Evolutionary conservation across 345 rosid species (phyloP).

Genomic region (Gynandropsis gynandra): DNA sequence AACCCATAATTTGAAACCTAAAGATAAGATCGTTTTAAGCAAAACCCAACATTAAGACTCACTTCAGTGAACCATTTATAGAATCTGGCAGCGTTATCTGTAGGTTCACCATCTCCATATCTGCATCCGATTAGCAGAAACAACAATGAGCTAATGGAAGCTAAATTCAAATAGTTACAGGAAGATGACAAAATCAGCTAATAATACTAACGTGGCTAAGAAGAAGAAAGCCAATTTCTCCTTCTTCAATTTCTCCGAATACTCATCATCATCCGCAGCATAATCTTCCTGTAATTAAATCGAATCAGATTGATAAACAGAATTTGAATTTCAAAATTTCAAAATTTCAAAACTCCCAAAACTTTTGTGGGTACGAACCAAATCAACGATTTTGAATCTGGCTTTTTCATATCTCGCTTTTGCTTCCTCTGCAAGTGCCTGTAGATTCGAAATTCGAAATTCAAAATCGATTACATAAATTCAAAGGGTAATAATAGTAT

Average conservation of each 20-base stretch:
- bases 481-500: no score
- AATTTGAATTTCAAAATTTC: not conserved
- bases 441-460: not conserved
- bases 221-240: slow-evolving; percentile 75
- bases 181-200: not conserved
- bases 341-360: slow-evolving; percentile 1
- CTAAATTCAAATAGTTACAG: not conserved
- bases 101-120: slow-evolving; percentile 99
- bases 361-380: slow-evolving; percentile 39
- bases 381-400: slow-evolving; percentile 65
- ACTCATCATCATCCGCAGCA: slow-evolving; percentile 90
- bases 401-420: slow-evolving; percentile 81
- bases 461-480: slow-evolving; percentile 1
- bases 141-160: slow-evolving; percentile 10
- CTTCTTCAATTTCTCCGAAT: slow-evolving; percentile 82
- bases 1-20: slow-evolving; percentile 17
- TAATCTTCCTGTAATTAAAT: slow-evolving; percentile 71
- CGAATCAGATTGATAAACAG: not conserved
- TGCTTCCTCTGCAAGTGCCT: slow-evolving; percentile 81
- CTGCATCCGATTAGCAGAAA: slow-evolving; percentile 31
- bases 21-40: not conserved
- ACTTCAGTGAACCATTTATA: slow-evolving; percentile 98
- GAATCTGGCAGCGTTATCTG: slow-evolving; percentile 98
- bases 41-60: slow-evolving; percentile 15
- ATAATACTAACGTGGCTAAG: slow-evolving; percentile 77